Evolutionary conservation across 192 early-diverging fungal species (phyloP), one percentile per base, ranked within the genome.

Genomic region (Backusella sp.): DNA sequence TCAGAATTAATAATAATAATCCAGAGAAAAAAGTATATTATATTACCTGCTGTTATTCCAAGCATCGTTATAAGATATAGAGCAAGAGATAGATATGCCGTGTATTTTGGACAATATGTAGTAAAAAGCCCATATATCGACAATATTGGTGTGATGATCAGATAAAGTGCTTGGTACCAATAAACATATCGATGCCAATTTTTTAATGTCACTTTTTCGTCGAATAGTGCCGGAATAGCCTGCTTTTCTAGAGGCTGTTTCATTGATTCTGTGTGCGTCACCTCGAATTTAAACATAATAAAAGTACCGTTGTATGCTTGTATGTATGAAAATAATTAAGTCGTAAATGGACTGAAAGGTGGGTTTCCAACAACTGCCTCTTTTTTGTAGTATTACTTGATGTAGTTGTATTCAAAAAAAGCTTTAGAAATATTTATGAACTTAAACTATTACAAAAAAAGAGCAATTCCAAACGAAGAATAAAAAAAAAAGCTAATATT

Each of bases 21-120:
- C 3, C n/a, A n/a, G 41, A 11, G 17, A 19, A 21, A 8, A 65
- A 56, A 12, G 8, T 32, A 0, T 3, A 35, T 9, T 3, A 4
- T 5, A 23, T 68, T 68, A 36, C 67, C 70, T 46, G 92, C 93
- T 19, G 94, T 95, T 72, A 95, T 93, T 62, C 96, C 95, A 52
- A 96, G 80, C 0, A 92, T 94, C 9, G 95, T 95, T 53, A 89
- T 78, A 72, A 90, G 90, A 76, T 96, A 96, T 71, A 88, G 94
- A 19, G 85, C 41, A 17, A 91, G 37, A 1, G 90, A 70, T 84
- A 91, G 94, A 72, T 91, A 70, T 53, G 90, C 77, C 11, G 96
- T 98, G 83, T 92, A 88, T n/a, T 66, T 56, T 41, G 75, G 81
- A 66, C 96, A 73, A 34, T 86, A 82, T 11, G 93, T 93, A 49